Conservation (phyloP, 768 basidiomycete species). For the Agrocybe praecox region DNA sequence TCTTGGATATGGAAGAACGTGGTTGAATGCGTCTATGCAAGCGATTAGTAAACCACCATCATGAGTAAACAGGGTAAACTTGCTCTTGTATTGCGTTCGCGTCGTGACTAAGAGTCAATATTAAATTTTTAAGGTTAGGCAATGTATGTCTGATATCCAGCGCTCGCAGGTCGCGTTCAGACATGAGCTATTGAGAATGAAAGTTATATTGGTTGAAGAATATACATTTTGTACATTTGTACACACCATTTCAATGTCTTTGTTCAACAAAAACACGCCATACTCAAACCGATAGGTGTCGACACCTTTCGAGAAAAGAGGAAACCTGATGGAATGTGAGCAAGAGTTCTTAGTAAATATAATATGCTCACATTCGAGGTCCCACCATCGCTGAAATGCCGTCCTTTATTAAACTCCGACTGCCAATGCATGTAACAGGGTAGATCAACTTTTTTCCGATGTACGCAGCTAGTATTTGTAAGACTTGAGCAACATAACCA, state of each 20-base stretch:
- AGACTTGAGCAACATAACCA: conserved; percentile 87
- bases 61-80: conserved; percentile 20
- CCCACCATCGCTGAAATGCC: conserved; percentile 95
- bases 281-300: conserved; percentile 98
- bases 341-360: not conserved
- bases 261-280: conserved; percentile 95
- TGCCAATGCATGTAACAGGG: conserved; percentile 89
- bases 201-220: conserved; percentile 7
- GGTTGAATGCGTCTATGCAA: conserved; percentile 15
- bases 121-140: conserved; percentile 92
- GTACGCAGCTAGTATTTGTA: conserved; percentile 82
- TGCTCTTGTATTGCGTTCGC: conserved; percentile 45
- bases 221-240: conserved; percentile 1
- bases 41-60: not conserved
- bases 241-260: conserved; percentile 91
- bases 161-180: conserved; percentile 83
- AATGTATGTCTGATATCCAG: conserved; percentile 95
- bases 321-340: conserved; percentile 64
- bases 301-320: conserved; percentile 91
- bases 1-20: conserved; percentile 29
- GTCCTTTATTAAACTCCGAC: conserved; percentile 89
- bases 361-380: conserved; percentile 76
- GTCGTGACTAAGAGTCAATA: conserved; percentile 82
- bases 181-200: conserved; percentile 70
- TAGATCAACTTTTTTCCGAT: conserved; percentile 79